Percentiles rank a stretch among this genome's conserved stretches.
phyloP scores from a whole-genome alignment of 805 yeast genomes.

The Ogataea naganishii region DNA sequence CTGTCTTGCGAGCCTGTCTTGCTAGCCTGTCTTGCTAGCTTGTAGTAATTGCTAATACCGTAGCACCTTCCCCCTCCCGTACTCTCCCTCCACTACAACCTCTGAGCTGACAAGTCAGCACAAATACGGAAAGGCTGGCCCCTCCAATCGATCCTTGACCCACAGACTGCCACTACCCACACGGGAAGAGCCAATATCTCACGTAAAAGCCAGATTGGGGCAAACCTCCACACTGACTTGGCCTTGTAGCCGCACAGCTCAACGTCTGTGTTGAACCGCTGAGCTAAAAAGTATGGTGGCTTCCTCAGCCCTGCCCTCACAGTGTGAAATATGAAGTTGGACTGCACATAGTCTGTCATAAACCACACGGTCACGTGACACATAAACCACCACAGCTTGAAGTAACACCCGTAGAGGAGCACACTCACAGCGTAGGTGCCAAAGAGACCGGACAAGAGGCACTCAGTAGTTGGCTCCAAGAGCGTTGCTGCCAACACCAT shows the following conservation, averaged over 20 bases:
- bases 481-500: constrained; percentile 83
- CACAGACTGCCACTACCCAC: constrained; percentile 75
- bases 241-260: constrained; percentile 1
- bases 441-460: constrained; percentile 53
- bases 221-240: constrained; percentile 11
- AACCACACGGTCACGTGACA: constrained; percentile 62
- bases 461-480: constrained; percentile 82
- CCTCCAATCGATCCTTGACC: constrained; percentile 72
- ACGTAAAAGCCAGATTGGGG: constrained; percentile 54
- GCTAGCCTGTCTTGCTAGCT: no score
- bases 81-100: no score
- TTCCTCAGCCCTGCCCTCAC: constrained; percentile 3
- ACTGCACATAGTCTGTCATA: constrained; percentile 53
- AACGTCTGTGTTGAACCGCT: constrained; percentile 5
- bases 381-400: constrained; percentile 29
- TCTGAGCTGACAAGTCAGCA: constrained; percentile 72
- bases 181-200: constrained; percentile 75
- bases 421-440: constrained; percentile 55
- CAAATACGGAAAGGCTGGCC: constrained; percentile 67
- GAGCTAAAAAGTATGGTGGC: constrained; percentile 11
- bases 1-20: no score
- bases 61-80: no score
- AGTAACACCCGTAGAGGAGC: constrained; percentile 27
- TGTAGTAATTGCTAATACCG: no score
- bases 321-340: constrained; percentile 29